Percentiles rank a stretch among this genome's conserved stretches.
These are phyloP conservation scores for Colletotrichum cordylinicola DNA, from an alignment of 2,329 filamentous ascomycete genomes.

Conservation along the genomic window DNA sequence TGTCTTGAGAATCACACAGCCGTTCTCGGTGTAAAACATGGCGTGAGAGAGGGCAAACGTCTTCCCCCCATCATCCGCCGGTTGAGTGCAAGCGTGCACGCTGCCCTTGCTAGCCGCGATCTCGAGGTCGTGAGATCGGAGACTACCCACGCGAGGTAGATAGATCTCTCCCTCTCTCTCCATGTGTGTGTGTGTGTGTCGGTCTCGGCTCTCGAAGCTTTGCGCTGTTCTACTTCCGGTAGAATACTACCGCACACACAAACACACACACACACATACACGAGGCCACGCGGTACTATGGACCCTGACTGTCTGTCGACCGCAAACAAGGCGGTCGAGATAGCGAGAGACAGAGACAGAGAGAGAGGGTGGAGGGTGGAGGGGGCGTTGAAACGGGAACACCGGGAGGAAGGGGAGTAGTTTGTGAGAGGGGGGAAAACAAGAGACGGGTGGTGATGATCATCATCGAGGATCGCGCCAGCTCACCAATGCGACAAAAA, in stretches of 20 bases:
- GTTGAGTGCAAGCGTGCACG: not conserved
- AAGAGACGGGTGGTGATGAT: not conserved
- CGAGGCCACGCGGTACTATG: not conserved
- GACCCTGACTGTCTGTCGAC: not conserved
- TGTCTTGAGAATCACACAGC: not conserved
- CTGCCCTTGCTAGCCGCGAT: not conserved
- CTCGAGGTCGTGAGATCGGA: not conserved
- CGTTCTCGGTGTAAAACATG: not conserved
- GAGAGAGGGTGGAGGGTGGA: not conserved
- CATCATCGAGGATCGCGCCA: not conserved
- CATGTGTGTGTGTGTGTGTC: not conserved
- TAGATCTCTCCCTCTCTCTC: not conserved
- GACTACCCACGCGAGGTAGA: not conserved
- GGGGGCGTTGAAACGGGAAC: not conserved
- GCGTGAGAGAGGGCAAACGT: not conserved
- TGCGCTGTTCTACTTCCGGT: not conserved
- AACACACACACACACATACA: not conserved
- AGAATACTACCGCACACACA: not conserved
- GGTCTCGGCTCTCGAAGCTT: not conserved
- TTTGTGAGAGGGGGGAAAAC: not conserved
- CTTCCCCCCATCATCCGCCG: not conserved
- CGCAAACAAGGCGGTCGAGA: not conserved
- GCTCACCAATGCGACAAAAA: not conserved
- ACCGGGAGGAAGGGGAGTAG: not conserved
- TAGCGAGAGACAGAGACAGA: not conserved